A percentile compares a stretch with the other conserved stretches of the same genome.
phyloP scores from a whole-genome alignment of 768 basidiomycete genomes.

The Austroboletus festivus region DNA sequence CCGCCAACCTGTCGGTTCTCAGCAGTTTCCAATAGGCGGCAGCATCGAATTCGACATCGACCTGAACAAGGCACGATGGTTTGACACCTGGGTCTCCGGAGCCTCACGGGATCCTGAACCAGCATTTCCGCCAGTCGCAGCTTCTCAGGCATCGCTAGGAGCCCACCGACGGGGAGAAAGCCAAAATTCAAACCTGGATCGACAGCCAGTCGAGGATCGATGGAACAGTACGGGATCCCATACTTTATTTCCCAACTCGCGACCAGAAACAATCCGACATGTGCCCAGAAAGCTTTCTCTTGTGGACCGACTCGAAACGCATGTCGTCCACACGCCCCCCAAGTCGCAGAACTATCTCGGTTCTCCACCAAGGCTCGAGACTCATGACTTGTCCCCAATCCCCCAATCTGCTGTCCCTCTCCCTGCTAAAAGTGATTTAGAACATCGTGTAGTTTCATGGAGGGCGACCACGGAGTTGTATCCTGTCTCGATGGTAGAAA shows the following conservation, averaged over 20 bases:
- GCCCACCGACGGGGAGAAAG: constrained; percentile 51
- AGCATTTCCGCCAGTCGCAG: constrained; percentile 38
- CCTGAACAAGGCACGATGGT: constrained; percentile 72
- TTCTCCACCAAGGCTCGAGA: constrained; percentile 22
- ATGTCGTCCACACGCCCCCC: constrained; percentile 37
- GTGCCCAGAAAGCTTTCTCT: constrained; percentile 66
- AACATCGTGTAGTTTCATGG: constrained; percentile 64
- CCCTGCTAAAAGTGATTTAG: constrained; percentile 49
- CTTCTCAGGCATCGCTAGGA: constrained; percentile 37
- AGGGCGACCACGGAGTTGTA: constrained; percentile 51
- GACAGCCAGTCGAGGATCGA: constrained; percentile 37
- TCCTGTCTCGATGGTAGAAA: constrained; percentile 45
- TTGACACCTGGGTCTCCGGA: constrained; percentile 63
- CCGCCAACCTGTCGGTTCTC: constrained; percentile 29
- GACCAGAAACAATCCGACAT: constrained; percentile 42
- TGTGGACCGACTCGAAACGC: constrained; percentile 57
- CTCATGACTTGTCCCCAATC: constrained; percentile 54
- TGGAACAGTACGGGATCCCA: constrained; percentile 26
- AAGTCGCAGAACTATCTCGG: constrained; percentile 14
- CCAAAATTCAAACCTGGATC: constrained; percentile 43
- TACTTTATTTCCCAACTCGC: constrained; percentile 12
- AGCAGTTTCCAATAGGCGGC: constrained; percentile 62
- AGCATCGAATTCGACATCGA: constrained; percentile 89
- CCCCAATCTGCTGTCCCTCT: constrained; percentile 59
- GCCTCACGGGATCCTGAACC: constrained; percentile 42